Conservation (phyloP, 306 rosid species). For the Amphicarpaea edgeworthii region DNA sequence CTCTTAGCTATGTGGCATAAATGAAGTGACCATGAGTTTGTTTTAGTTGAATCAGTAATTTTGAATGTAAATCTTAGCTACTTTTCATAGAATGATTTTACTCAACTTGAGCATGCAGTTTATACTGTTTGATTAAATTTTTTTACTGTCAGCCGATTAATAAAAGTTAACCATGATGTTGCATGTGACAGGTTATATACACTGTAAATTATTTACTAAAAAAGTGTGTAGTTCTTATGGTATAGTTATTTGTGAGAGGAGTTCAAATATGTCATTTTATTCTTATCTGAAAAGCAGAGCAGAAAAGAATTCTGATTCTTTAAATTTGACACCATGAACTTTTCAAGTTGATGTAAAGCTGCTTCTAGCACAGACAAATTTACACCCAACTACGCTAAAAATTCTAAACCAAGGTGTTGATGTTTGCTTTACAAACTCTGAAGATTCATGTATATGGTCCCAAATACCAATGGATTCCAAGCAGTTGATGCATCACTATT, state of each 20-base stretch:
- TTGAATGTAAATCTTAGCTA: too few species aligned
- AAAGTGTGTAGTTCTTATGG: not conserved
- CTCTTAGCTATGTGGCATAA: not conserved
- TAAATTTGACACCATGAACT: constrained; percentile 23
- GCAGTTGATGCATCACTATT: constrained; percentile 51
- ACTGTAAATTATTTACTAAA: too few species aligned
- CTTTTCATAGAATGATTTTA: too few species aligned
- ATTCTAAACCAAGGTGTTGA: constrained; percentile 38
- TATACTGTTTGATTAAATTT: too few species aligned
- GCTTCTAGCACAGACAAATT: constrained; percentile 47
- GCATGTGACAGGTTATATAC: too few species aligned
- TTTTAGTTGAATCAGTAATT: too few species aligned
- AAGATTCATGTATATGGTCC: constrained; percentile 59
- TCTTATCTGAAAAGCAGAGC: constrained; percentile 2
- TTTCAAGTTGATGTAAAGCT: constrained; percentile 41
- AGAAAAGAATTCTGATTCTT: constrained; percentile 24
- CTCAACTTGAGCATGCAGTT: too few species aligned
- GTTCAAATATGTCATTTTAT: constrained; percentile 35
- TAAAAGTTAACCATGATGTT: too few species aligned
- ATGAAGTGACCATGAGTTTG: too few species aligned
- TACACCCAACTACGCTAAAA: constrained; percentile 21
- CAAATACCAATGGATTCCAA: constrained; percentile 47
- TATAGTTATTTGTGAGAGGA: constrained; percentile 27
- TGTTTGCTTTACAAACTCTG: constrained; percentile 49
- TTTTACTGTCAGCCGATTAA: too few species aligned